Conservation (phyloP, 1,284 basidiomycete species). For the Tilletia caries region DNA sequence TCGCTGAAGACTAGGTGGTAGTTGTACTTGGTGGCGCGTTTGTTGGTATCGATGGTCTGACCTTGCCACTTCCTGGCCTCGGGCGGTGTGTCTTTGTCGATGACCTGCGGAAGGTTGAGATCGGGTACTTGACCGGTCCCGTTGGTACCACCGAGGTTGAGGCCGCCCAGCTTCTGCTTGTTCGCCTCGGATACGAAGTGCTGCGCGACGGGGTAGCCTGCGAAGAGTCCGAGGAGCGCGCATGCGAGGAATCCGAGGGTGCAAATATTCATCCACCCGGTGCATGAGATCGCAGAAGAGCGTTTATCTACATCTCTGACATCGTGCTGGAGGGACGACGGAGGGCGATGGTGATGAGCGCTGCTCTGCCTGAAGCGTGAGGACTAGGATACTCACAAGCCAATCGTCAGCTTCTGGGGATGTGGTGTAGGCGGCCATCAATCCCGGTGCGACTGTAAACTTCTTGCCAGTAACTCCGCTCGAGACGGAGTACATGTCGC, state of each 20-base stretch:
- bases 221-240: slow-evolving; percentile 45
- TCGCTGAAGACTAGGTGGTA: slow-evolving; percentile 20
- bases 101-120: slow-evolving; percentile 27
- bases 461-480: neutral
- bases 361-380: too few relatives aligned
- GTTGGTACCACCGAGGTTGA: slow-evolving; percentile 67
- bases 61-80: slow-evolving; percentile 15
- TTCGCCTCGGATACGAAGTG: slow-evolving; percentile 33
- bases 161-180: slow-evolving; percentile 29
- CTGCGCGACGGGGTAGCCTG: slow-evolving; percentile 48
- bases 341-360: neutral
- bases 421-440: neutral
- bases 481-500: neutral
- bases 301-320: slow-evolving; percentile 34
- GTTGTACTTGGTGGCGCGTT: slow-evolving; percentile 15
- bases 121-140: slow-evolving; percentile 44
- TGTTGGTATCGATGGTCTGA: slow-evolving; percentile 23
- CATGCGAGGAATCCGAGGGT: slow-evolving; percentile 38
- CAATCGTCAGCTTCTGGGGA: slow-evolving; percentile 5
- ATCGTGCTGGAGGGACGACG: slow-evolving; percentile 22
- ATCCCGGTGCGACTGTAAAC: neutral
- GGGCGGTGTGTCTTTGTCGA: slow-evolving; percentile 38
- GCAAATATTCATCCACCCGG: slow-evolving; percentile 41
- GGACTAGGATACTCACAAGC: neutral
- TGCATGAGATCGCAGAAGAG: slow-evolving; percentile 30